Evolutionary conservation across 345 rosid genomes (phyloP).

Genomic region (Corchorus capsularis): DNA sequence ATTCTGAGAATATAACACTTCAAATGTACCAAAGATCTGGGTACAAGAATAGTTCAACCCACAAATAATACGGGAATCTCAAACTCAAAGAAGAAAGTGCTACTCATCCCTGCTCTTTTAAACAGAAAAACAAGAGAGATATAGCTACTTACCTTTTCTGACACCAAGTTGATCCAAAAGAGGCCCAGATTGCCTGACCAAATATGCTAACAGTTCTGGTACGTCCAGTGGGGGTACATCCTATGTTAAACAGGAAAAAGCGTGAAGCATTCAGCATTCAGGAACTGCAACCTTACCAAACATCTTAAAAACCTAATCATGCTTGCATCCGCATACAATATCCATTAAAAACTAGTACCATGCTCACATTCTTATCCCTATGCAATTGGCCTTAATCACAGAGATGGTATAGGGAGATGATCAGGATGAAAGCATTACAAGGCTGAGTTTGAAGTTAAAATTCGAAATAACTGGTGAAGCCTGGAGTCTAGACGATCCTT

Average conservation of each 20-base stretch:
- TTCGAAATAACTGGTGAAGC: too few species aligned
- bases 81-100: neutral
- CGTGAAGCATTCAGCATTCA: slow-evolving; percentile 18
- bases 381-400: neutral
- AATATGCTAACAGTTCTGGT: slow-evolving; percentile 83
- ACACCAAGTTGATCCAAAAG: slow-evolving; percentile 93
- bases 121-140: neutral
- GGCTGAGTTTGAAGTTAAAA: too few species aligned
- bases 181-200: slow-evolving; percentile 89
- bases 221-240: slow-evolving; percentile 86
- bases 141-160: slow-evolving; percentile 55
- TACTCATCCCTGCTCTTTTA: slow-evolving; percentile 3
- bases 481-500: too few species aligned
- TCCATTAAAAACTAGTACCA: neutral
- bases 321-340: neutral
- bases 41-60: neutral
- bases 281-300: neutral
- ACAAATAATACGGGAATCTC: neutral
- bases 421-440: too few species aligned
- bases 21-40: slow-evolving; percentile 6
- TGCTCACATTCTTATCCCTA: neutral
- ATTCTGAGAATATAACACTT: neutral
- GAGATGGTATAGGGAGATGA: too few species aligned
- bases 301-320: neutral
- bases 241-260: slow-evolving; percentile 32